These are phyloP conservation scores for Trichoderma atroviride DNA, from an alignment of 2,329 filamentous ascomycete genomes.

Conservation along the genomic window DNA sequence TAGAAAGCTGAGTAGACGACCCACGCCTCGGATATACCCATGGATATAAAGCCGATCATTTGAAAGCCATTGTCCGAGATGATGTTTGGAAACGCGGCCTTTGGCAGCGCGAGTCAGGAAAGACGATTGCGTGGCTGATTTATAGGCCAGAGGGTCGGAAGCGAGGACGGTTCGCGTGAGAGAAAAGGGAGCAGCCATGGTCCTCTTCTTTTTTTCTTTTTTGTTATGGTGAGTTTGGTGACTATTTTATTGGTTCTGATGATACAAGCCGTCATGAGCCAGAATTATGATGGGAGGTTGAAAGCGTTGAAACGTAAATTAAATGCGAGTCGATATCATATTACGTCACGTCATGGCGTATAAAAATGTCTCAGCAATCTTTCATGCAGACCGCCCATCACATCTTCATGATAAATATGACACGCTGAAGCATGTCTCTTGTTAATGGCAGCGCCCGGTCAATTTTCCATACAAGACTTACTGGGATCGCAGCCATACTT, in stretches of 20 bases:
- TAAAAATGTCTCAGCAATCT: neutral
- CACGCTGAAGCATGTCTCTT: neutral
- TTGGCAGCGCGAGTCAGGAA: constrained; percentile 68
- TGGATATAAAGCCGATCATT: constrained; percentile 74
- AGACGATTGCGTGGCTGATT: constrained; percentile 63
- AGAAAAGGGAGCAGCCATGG: constrained; percentile 35
- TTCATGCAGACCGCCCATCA: neutral
- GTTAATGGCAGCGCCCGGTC: neutral
- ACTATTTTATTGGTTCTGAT: neutral
- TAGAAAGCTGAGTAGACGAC: constrained; percentile 64
- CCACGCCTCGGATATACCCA: constrained; percentile 68
- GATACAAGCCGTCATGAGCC: neutral
- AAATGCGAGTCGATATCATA: neutral
- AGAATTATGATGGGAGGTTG: neutral
- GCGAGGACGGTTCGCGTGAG: constrained; percentile 61
- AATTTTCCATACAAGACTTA: neutral
- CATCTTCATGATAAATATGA: neutral
- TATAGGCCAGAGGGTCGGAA: constrained; percentile 50
- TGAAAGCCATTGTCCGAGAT: constrained; percentile 67
- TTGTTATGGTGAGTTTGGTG: neutral
- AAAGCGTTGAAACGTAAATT: neutral
- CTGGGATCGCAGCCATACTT: neutral
- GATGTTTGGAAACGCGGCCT: constrained; percentile 59
- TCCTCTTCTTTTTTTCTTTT: too few relatives aligned
- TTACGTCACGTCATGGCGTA: constrained; percentile 11